Evolutionary conservation across 257 asterid genomes (phyloP).

Genomic region (Gentiana straminea): DNA sequence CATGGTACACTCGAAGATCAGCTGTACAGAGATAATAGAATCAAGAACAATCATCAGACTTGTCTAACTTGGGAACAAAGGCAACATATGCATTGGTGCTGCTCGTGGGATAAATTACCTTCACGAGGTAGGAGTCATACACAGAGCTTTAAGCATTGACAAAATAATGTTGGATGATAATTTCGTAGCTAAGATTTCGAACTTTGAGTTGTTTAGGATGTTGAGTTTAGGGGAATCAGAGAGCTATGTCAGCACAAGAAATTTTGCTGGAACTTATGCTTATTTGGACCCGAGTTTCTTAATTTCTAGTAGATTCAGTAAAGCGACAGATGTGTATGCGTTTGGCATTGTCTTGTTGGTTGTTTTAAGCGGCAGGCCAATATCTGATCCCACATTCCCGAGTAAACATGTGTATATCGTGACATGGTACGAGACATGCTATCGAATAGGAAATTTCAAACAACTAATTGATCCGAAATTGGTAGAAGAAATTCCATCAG

Average conservation of each 20-base stretch:
- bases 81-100: conserved; percentile 3
- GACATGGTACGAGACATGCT: too few species aligned
- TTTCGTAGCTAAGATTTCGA: too few species aligned
- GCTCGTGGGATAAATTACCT: conserved; percentile 7
- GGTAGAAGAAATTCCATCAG: too few species aligned
- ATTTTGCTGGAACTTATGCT: not conserved
- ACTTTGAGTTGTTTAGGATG: not conserved
- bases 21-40: not conserved
- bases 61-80: conserved; percentile 3
- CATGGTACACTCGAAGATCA: not conserved
- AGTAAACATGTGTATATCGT: too few species aligned
- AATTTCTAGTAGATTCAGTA: not conserved
- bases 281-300: not conserved
- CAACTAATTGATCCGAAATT: too few species aligned
- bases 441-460: too few species aligned
- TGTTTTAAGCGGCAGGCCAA: not conserved
- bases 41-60: too few species aligned
- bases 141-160: not conserved
- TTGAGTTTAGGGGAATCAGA: not conserved
- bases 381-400: too few species aligned
- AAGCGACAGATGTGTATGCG: conserved; percentile 6
- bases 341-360: conserved; percentile 7
- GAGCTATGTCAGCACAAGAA: not conserved
- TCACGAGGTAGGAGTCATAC: not conserved
- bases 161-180: too few species aligned